Evolutionary conservation across 2,329 filamentous ascomycete species (phyloP).

Genomic region (Phialophora verrucosa): DNA sequence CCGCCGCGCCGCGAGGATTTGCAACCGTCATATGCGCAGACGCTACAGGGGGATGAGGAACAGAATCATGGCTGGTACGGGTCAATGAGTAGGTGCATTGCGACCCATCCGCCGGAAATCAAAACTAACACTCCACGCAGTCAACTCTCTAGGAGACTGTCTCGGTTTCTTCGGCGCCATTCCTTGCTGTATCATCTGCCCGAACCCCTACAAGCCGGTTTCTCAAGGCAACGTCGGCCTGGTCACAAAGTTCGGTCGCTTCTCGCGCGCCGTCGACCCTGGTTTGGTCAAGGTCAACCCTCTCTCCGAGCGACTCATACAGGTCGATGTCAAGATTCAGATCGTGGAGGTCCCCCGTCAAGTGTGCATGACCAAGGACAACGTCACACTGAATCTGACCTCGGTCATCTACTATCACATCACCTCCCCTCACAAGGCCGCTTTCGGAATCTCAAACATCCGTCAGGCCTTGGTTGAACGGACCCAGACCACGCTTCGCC

Average conservation of each 20-base stretch:
- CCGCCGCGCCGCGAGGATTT: constrained; percentile 83
- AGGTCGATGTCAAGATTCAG: constrained; percentile 99
- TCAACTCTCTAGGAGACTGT: constrained; percentile 74
- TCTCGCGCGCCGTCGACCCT: constrained; percentile 94
- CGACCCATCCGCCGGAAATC: background rate
- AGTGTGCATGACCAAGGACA: constrained; percentile 99
- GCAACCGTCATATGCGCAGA: constrained; percentile 78
- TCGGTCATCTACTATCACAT: constrained; percentile 99
- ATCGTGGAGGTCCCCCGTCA: constrained; percentile 95
- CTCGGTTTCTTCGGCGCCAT: constrained; percentile 83
- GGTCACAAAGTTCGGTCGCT: constrained; percentile 91
- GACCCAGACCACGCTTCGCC: constrained; percentile 94
- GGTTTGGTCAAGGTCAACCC: constrained; percentile 98
- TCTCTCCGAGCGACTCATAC: constrained; percentile 83
- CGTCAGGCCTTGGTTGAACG: constrained; percentile 96
- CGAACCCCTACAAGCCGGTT: constrained; percentile 94
- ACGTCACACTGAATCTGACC: constrained; percentile 89
- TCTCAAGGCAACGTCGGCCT: constrained; percentile 92
- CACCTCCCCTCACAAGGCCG: constrained; percentile 90
- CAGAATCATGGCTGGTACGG: constrained; percentile 87
- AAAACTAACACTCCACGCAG: constrained; percentile 46
- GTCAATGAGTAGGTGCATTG: constrained; percentile 68
- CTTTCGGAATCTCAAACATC: constrained; percentile 94
- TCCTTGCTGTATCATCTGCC: constrained; percentile 88
- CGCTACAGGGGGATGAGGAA: constrained; percentile 68